Conservation (phyloP, 23 red algal genomes). For the Pyropia yezoensis region DNA sequence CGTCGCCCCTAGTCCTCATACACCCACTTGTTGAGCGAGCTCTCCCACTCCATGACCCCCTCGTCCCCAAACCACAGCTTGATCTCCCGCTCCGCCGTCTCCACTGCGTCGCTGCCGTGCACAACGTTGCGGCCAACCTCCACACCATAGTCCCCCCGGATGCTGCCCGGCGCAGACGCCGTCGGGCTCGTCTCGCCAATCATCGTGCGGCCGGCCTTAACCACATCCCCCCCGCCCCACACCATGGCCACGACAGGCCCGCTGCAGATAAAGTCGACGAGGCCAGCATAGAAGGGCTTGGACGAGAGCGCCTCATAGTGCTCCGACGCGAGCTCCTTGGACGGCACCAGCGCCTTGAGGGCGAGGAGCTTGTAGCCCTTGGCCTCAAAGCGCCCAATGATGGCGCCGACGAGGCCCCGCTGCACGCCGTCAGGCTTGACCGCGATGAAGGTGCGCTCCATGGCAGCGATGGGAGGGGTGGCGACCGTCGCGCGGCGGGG, state of each 20-base stretch:
- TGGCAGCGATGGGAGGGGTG: background rate
- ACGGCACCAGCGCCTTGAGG: slow-evolving; percentile 63
- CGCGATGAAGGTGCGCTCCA: slow-evolving; percentile 56
- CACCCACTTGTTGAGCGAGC: slow-evolving; percentile 57
- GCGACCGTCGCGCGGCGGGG: too few relatives aligned
- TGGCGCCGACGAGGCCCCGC: slow-evolving; percentile 80
- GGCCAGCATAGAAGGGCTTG: slow-evolving; percentile 83
- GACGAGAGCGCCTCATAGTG: slow-evolving; percentile 78
- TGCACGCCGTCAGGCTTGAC: slow-evolving; percentile 95
- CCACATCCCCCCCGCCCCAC: slow-evolving; percentile 87
- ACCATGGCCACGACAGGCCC: slow-evolving; percentile 94
- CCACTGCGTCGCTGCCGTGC: slow-evolving; percentile 75
- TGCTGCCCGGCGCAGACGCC: slow-evolving; percentile 72
- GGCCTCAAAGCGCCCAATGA: slow-evolving; percentile 85
- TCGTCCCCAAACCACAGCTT: slow-evolving; percentile 75
- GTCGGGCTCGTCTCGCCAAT: slow-evolving; percentile 89
- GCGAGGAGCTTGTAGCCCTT: slow-evolving; percentile 81
- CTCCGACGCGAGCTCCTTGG: slow-evolving; percentile 44
- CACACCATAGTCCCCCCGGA: slow-evolving; percentile 82
- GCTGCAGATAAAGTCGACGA: slow-evolving; percentile 77
- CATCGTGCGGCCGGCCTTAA: slow-evolving; percentile 65
- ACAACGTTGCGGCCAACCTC: slow-evolving; percentile 78
- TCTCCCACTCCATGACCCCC: slow-evolving; percentile 57
- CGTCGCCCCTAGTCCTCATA: slow-evolving; percentile 53
- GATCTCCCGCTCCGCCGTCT: slow-evolving; percentile 92